Evolutionary conservation across 2,329 filamentous ascomycete species (phyloP).

Genomic region (Leptographium procerum): DNA sequence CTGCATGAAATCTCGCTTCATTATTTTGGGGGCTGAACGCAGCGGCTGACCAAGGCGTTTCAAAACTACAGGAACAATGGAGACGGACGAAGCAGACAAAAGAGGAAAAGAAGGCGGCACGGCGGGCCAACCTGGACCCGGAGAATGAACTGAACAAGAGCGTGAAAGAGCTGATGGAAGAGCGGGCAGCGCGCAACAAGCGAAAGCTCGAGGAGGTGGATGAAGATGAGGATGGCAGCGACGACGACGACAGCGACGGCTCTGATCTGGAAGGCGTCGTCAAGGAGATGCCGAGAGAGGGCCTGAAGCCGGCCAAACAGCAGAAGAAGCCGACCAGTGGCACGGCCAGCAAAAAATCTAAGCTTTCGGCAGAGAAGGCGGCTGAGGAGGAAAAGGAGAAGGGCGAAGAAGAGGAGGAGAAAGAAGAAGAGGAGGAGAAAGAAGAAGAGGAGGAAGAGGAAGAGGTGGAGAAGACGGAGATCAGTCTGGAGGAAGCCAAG

Average conservation of each 20-base stretch:
- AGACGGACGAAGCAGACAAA: conserved; percentile 92
- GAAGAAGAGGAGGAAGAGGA: conserved; percentile 16
- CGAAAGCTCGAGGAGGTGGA: conserved; percentile 52
- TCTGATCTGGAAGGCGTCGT: conserved; percentile 43
- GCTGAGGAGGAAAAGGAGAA: conserved; percentile 4
- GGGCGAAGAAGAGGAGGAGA: conserved; percentile 12
- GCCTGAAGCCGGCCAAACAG: conserved; percentile 39
- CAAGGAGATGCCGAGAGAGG: conserved; percentile 51
- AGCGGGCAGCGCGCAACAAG: conserved; percentile 58
- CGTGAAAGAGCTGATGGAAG: conserved; percentile 87
- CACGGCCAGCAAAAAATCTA: conserved; percentile 46
- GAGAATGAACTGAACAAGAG: conserved; percentile 69
- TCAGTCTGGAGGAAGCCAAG: conserved; percentile 12
- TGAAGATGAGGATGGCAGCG: neutral
- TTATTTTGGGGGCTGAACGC: neutral
- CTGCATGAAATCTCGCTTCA: neutral
- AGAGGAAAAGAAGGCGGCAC: conserved; percentile 56
- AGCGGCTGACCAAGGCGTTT: neutral
- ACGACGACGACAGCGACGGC: conserved; percentile 25
- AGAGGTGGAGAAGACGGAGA: conserved; percentile 13
- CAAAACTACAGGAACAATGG: conserved; percentile 71
- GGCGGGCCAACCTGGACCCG: conserved; percentile 70
- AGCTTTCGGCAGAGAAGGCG: conserved; percentile 16
- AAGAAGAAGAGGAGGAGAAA: conserved; percentile 3
- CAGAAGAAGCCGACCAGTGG: conserved; percentile 22